Evolutionary conservation across 768 basidiomycete genomes (phyloP).

Genomic region (Amanita rimosa): DNA sequence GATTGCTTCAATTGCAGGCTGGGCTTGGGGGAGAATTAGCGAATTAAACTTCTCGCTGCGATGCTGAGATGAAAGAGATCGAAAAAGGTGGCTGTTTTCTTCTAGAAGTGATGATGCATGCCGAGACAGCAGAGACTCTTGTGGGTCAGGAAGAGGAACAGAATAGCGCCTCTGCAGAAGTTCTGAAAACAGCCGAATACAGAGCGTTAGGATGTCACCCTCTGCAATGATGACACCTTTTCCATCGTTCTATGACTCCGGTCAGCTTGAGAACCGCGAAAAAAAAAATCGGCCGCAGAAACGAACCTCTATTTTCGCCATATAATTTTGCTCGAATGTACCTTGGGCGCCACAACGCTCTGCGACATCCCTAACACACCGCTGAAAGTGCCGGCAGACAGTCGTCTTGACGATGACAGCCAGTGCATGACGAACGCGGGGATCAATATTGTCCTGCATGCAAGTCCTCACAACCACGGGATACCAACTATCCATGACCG

Average conservation of each 20-base stretch:
- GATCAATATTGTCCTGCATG: conserved; percentile 26
- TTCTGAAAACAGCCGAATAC: conserved; percentile 49
- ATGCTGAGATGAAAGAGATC: conserved; percentile 27
- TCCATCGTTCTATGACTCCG: conserved; percentile 26
- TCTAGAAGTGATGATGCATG: conserved; percentile 36
- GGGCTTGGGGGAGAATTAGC: conserved; percentile 45
- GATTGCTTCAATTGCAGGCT: conserved; percentile 43
- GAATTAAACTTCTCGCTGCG: conserved; percentile 41
- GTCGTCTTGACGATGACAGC: conserved; percentile 47
- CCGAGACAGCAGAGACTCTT: conserved; percentile 39
- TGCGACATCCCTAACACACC: conserved; percentile 38
- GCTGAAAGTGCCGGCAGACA: conserved; percentile 41
- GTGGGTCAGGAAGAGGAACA: conserved; percentile 37
- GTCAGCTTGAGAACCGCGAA: conserved; percentile 7
- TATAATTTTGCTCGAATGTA: conserved; percentile 51
- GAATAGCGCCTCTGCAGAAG: conserved; percentile 42
- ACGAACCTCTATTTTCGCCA: conserved; percentile 41
- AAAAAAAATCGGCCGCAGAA: background rate
- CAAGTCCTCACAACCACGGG: conserved; percentile 24
- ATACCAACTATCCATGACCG: conserved; percentile 41
- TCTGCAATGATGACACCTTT: conserved; percentile 54
- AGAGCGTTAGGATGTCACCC: conserved; percentile 38
- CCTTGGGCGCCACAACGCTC: conserved; percentile 62
- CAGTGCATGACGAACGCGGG: conserved; percentile 41
- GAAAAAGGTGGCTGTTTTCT: conserved; percentile 31